Evolutionary conservation across 345 rosid genomes (phyloP).

Genomic region (Lumnitzera racemosa): DNA sequence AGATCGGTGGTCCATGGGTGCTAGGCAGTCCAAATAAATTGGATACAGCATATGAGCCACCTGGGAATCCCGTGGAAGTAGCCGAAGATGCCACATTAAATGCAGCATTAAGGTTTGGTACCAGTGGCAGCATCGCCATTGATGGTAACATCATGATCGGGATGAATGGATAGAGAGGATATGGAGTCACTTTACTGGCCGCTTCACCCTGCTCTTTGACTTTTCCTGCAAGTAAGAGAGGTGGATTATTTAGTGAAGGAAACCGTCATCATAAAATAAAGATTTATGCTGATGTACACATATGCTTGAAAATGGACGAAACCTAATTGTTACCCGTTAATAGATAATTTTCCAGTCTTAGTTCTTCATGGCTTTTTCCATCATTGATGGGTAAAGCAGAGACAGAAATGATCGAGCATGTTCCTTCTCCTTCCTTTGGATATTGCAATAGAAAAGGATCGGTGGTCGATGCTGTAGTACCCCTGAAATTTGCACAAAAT

Average conservation of each 20-base stretch:
- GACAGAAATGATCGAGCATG: neutral
- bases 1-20: neutral
- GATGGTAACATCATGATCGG: conserved; percentile 9
- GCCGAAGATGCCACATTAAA: neutral
- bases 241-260: neutral
- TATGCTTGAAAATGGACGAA: too few species aligned
- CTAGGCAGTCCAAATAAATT: too few species aligned
- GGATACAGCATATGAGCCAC: neutral
- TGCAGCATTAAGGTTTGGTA: neutral
- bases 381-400: conserved; percentile 1
- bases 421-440: neutral
- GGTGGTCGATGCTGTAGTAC: neutral
- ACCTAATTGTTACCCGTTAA: too few species aligned
- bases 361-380: conserved; percentile 3
- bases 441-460: neutral
- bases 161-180: neutral
- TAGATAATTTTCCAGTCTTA: conserved; percentile 2
- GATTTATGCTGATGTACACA: too few species aligned
- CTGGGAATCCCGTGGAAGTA: neutral
- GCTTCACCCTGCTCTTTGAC: conserved; percentile 1
- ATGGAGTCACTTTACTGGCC: neutral
- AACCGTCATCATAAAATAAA: too few species aligned
- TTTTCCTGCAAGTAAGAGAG: conserved; percentile 4
- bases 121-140: conserved; percentile 5
- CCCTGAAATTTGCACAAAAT: too few species aligned